Conservation (phyloP, 257 asterid species). For the Solanum pinnatisectum region DNA sequence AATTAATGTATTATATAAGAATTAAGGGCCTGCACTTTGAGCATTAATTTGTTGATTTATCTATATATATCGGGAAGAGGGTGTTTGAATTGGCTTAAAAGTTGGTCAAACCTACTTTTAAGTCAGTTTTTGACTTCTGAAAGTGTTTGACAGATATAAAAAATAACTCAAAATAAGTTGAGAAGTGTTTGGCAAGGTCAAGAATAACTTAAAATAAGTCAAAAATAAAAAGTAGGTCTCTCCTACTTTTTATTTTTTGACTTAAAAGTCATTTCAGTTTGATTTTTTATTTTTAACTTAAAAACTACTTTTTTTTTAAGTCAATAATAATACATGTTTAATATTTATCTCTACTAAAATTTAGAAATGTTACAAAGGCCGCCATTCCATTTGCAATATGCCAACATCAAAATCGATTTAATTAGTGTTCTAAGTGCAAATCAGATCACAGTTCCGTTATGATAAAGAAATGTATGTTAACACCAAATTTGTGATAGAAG, state of each 20-base stretch:
- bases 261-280: too few species aligned
- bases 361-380: neutral
- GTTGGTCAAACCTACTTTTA: too few species aligned
- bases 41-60: neutral
- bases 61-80: neutral
- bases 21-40: conserved; percentile 9
- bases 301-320: too few species aligned
- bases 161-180: too few species aligned
- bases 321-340: neutral
- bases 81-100: too few species aligned
- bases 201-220: too few species aligned
- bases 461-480: neutral
- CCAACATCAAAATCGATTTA: neutral
- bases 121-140: too few species aligned
- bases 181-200: too few species aligned
- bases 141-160: too few species aligned
- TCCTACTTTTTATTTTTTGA: too few species aligned
- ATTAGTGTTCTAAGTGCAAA: neutral
- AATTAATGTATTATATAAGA: neutral
- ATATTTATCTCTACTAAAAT: neutral
- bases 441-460: neutral
- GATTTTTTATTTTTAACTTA: too few species aligned
- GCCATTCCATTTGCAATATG: neutral
- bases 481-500: neutral
- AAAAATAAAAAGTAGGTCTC: too few species aligned